These are phyloP conservation scores for Talaromyces atroroseus DNA, from an alignment of 2,329 filamentous ascomycete genomes.

Conservation along the genomic window DNA sequence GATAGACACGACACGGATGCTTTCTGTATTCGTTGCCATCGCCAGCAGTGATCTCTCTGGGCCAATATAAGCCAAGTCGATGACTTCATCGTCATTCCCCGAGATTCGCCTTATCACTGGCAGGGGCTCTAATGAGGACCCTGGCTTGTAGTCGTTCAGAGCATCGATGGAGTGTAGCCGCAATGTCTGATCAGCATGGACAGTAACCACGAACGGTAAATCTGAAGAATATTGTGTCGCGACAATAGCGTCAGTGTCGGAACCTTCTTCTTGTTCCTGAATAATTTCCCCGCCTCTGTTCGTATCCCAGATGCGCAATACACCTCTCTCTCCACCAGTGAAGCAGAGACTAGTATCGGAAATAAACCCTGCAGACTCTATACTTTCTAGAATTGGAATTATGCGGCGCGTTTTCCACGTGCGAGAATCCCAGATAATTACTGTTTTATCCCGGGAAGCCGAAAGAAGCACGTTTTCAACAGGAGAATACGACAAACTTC, in stretches of 20 bases:
- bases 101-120: conserved; percentile 72
- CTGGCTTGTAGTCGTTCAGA: conserved; percentile 29
- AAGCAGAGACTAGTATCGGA: conserved; percentile 66
- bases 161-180: conserved; percentile 59
- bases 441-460: conserved; percentile 84
- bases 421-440: conserved; percentile 82
- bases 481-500: conserved; percentile 73
- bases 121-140: conserved; percentile 52
- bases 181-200: conserved; percentile 86
- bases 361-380: conserved; percentile 80
- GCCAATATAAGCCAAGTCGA: conserved; percentile 83
- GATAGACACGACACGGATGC: conserved; percentile 79
- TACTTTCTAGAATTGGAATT: conserved; percentile 75
- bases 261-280: conserved; percentile 58
- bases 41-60: conserved; percentile 76
- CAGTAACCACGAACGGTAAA: conserved; percentile 67
- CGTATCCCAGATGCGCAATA: conserved; percentile 76
- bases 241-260: conserved; percentile 63
- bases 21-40: conserved; percentile 90
- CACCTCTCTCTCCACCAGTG: conserved; percentile 78
- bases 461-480: conserved; percentile 72
- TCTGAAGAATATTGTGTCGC: conserved; percentile 62
- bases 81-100: conserved; percentile 95
- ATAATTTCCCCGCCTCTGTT: conserved; percentile 74
- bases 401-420: conserved; percentile 80